Conservation (phyloP, 208 protist genomes). For the Sergeia podlipaevii region DNA sequence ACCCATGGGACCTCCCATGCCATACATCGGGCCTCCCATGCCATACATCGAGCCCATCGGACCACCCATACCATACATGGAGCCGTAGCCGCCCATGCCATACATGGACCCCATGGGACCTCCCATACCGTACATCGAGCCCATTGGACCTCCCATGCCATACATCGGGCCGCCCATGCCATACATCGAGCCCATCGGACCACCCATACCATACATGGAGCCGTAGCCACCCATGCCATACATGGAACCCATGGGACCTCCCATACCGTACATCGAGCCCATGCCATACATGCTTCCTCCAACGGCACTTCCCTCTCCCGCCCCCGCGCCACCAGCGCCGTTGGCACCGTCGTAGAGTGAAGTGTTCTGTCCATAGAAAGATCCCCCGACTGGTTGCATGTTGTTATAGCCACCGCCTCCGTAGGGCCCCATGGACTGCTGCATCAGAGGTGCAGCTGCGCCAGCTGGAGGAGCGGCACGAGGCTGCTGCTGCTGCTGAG, state of each 20-base stretch:
- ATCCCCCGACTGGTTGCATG: no score
- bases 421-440: no score
- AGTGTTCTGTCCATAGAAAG: no score
- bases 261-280: constrained; percentile 15
- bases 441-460: no score
- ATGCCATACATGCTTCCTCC: constrained; percentile 34
- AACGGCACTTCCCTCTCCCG: no score
- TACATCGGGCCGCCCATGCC: constrained; percentile 18
- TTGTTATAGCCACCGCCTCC: no score
- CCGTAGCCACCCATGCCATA: constrained; percentile 16
- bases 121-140: constrained; percentile 22
- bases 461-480: no score
- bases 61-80: constrained; percentile 24
- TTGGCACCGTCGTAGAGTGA: neutral
- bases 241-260: constrained; percentile 12
- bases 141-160: constrained; percentile 12
- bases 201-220: constrained; percentile 21
- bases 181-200: constrained; percentile 19
- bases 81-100: constrained; percentile 15
- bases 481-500: no score
- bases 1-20: constrained; percentile 11
- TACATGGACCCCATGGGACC: constrained; percentile 18
- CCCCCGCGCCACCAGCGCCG: neutral
- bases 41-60: constrained; percentile 17
- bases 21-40: constrained; percentile 15